Evolutionary conservation across 495 filamentous ascomycete genomes (phyloP), one percentile per base, ranked within the genome.

Genomic region (Talaromyces ruber): DNA sequence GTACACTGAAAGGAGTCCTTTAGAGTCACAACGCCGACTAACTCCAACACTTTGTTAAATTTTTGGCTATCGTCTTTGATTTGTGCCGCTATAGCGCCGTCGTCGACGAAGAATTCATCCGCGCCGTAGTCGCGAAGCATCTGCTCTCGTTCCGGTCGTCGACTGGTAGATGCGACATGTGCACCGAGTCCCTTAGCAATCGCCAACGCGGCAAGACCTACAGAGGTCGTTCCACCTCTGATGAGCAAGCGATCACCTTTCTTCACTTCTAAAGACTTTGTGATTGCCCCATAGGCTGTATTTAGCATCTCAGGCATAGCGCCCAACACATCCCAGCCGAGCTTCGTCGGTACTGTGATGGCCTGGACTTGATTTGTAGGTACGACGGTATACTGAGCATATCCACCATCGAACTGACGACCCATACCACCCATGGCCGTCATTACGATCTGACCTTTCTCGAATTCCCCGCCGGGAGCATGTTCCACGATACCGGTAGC

Each of bases 401-500:
- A 85, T 0, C 77, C 78, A n/a, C 81, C 81, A 65, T 82, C 75
- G 55, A 81, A 80, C 18, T 67, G 58, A 11, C 82, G 56, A 0
- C 79, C 80, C 69, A 85, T 72, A 1, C 80, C 81, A 9, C 81
- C 81, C 80, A 83, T 82, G 14, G 72, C 74, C 9, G 81, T 84
- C 0, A 75, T 77, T 0, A 85, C 81, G 3, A 70, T 67, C 12
- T 71, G 67, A 0, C 79, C 81, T 25, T 72, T 60, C 14, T 68
- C 58, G 63, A 82, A 79, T 57, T 75, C 70, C 0, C 62, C 63
- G 32, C 67, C 72, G 0, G 81, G 79, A 21, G 76, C 76, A 3
- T 64, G 63, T 0, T 67, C 75, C 5, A 80, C 75, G 18, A 71
- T 63, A 6, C 82, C 82, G n/a, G 73, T 68, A 45, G 74, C 77